phyloP scores from a whole-genome alignment of 257 asterid genomes.

The Ophiorrhiza pumila region DNA sequence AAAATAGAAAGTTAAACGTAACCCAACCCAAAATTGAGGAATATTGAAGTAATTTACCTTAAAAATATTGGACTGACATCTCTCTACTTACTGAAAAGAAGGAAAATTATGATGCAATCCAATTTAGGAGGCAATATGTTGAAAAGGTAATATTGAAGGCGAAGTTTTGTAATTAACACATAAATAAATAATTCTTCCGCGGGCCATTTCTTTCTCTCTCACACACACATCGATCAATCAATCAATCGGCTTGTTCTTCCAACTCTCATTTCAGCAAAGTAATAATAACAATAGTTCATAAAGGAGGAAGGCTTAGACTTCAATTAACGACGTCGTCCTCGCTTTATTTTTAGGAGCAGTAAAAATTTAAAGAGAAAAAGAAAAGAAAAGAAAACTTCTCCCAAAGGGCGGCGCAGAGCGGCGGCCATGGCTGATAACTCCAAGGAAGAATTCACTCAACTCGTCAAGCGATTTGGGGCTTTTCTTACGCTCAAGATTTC shows the following conservation, averaged over 20 bases:
- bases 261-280: not conserved
- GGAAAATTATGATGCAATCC: too few species aligned
- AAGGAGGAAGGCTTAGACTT: not conserved
- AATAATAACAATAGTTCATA: too few species aligned
- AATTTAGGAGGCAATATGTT: too few species aligned
- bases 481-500: conserved; percentile 67
- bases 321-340: not conserved
- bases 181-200: not conserved
- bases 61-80: too few species aligned
- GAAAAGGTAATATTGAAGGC: too few species aligned
- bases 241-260: not conserved
- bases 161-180: too few species aligned
- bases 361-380: not conserved
- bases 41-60: too few species aligned
- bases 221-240: not conserved
- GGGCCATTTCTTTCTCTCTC: not conserved
- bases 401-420: not conserved
- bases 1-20: too few species aligned
- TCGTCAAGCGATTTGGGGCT: conserved; percentile 75
- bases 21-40: too few species aligned
- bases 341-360: not conserved
- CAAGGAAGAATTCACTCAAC: conserved; percentile 67
- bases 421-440: conserved; percentile 64
- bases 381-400: not conserved
- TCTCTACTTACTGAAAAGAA: too few species aligned